Percentiles rank a stretch among this genome's conserved stretches.
These are phyloP conservation scores for Suhomyces choctaworum DNA, from an alignment of 1,139 yeast genomes.

Conservation along the genomic window DNA sequence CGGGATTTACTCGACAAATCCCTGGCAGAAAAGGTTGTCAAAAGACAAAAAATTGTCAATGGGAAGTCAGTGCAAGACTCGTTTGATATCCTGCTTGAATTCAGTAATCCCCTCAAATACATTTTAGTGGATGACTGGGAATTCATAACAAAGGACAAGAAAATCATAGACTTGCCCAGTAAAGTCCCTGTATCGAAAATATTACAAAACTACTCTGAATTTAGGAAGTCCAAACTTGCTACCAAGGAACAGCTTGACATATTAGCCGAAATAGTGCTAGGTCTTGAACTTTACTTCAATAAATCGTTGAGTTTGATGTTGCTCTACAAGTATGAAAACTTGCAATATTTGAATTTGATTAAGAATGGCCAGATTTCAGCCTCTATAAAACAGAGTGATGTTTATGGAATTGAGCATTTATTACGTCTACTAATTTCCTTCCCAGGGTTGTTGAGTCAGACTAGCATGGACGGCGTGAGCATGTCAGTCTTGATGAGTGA, in stretches of 20 bases:
- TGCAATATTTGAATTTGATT: slow-evolving; percentile 66
- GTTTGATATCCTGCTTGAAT: slow-evolving; percentile 13
- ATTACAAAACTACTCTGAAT: slow-evolving; percentile 45
- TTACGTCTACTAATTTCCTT: slow-evolving; percentile 70
- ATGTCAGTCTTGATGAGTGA: slow-evolving; percentile 47
- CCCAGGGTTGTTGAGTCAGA: slow-evolving; percentile 77
- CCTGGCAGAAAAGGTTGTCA: slow-evolving; percentile 12
- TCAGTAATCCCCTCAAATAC: slow-evolving; percentile 51
- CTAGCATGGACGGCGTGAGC: slow-evolving; percentile 79
- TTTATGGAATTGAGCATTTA: slow-evolving; percentile 81
- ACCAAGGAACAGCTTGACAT: slow-evolving; percentile 46
- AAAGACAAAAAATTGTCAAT: slow-evolving; percentile 14
- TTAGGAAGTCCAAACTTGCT: slow-evolving; percentile 22
- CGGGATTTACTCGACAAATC: slow-evolving; percentile 6
- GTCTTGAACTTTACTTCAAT: slow-evolving; percentile 77
- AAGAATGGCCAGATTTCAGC: slow-evolving; percentile 32
- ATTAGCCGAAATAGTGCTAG: slow-evolving; percentile 64
- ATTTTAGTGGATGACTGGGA: slow-evolving; percentile 93
- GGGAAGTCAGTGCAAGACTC: slow-evolving; percentile 1
- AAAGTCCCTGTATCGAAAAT: slow-evolving; percentile 52
- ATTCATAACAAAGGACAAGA: slow-evolving; percentile 74
- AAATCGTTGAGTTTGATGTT: slow-evolving; percentile 69
- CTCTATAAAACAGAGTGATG: slow-evolving; percentile 36
- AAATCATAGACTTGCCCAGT: slow-evolving; percentile 64
- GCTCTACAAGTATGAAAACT: slow-evolving; percentile 80